Percentiles rank a stretch among this genome's conserved stretches.
phyloP scores from a whole-genome alignment of 2,329 filamentous ascomycete species.

The Verticillium tricorpus region DNA sequence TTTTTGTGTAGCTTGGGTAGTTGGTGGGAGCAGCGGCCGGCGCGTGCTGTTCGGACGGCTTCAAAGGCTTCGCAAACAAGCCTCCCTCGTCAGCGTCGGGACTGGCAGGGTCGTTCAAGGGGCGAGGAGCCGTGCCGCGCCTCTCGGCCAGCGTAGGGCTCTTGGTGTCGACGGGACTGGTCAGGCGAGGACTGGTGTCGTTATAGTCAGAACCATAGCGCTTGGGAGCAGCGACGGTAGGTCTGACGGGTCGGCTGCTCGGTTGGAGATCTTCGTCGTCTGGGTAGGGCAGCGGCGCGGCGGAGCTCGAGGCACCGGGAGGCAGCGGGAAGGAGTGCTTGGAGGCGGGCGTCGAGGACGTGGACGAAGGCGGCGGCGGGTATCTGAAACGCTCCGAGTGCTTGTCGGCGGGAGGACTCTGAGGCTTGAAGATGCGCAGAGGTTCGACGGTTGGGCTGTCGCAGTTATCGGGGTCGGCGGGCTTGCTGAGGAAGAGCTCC shows the following conservation, averaged over 20 bases:
- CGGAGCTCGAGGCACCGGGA: conserved; percentile 67
- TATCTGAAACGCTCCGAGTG: conserved; percentile 43
- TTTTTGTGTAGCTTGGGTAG: conserved; percentile 49
- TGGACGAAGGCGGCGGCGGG: conserved; percentile 38
- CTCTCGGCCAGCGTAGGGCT: conserved; percentile 71
- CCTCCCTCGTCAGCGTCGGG: conserved; percentile 71
- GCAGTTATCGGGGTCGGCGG: conserved; percentile 40
- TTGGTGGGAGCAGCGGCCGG: conserved; percentile 29
- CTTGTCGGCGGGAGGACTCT: conserved; percentile 46
- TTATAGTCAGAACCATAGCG: conserved; percentile 41
- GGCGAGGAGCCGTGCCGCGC: conserved; percentile 75
- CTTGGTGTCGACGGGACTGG: conserved; percentile 51
- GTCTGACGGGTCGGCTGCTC: conserved; percentile 29
- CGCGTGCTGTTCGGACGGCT: conserved; percentile 37
- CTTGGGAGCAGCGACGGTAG: conserved; percentile 34
- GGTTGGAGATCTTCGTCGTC: conserved; percentile 57
- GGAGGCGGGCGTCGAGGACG: conserved; percentile 30
- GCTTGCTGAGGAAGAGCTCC: conserved; percentile 74
- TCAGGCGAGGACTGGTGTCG: conserved; percentile 50
- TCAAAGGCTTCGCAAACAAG: conserved; percentile 67
- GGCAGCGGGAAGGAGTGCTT: conserved; percentile 61
- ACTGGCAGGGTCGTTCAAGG: conserved; percentile 76
- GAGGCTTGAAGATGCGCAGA: conserved; percentile 77
- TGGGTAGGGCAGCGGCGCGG: conserved; percentile 66
- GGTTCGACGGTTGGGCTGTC: conserved; percentile 80